These are phyloP conservation scores for Beauveria caledonica DNA, from an alignment of 2,329 filamentous ascomycete species.

Conservation along the genomic window DNA sequence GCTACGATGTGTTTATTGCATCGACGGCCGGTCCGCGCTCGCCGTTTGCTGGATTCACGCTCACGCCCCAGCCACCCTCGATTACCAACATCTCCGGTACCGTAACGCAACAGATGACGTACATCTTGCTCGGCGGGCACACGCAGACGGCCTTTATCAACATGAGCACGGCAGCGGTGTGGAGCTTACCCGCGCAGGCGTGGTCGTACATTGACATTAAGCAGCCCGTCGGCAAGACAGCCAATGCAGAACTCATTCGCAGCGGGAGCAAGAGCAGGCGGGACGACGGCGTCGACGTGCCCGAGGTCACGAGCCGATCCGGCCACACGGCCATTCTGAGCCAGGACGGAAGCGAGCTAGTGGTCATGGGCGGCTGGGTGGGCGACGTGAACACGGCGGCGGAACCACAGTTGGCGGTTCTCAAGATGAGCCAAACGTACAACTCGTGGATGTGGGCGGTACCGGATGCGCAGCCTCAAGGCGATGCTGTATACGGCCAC, in stretches of 20 bases:
- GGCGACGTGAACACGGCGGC: constrained; percentile 70
- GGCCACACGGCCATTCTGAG: constrained; percentile 81
- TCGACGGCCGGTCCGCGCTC: constrained; percentile 54
- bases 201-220: constrained; percentile 76
- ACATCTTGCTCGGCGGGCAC: constrained; percentile 78
- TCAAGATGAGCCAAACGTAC: constrained; percentile 68
- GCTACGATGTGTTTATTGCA: constrained; percentile 31
- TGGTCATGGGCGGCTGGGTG: constrained; percentile 88
- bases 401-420: constrained; percentile 68
- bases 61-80: constrained; percentile 65
- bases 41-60: constrained; percentile 77
- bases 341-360: constrained; percentile 66
- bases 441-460: constrained; percentile 66
- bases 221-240: constrained; percentile 23
- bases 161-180: constrained; percentile 84
- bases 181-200: constrained; percentile 74
- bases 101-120: constrained; percentile 65
- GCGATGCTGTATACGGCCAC: constrained; percentile 50
- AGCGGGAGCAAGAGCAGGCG: constrained; percentile 20
- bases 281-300: neutral
- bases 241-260: constrained; percentile 49
- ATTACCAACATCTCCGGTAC: constrained; percentile 58
- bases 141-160: constrained; percentile 80
- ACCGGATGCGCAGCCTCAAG: constrained; percentile 42
- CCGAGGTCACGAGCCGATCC: constrained; percentile 66